Evolutionary conservation across 352 stramenopile species (phyloP), one percentile per base, ranked within the genome.

Genomic region (Aphanomyces cochlioides): DNA sequence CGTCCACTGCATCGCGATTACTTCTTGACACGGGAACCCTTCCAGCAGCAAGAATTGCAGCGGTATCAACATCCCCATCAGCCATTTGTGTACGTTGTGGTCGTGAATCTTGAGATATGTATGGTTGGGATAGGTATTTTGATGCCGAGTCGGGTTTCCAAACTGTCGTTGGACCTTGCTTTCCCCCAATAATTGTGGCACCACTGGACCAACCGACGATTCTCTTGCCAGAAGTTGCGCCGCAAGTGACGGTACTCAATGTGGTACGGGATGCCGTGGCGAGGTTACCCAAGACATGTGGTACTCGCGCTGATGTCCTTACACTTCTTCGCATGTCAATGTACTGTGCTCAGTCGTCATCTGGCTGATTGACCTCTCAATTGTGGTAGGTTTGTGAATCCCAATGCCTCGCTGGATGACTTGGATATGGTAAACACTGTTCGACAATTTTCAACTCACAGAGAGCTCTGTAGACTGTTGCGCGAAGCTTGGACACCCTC

Each of bases 261-360:
- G 53, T 70, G 19, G 43, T 56, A 4, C 64, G 64, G 1, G 64
- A 70, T 63, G 64, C 64, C 5, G 36, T 70, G 17, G 64, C 64
- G 2, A 47, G 64, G 1, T 50, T 70, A 19, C 64, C 64, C 15
- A 21, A 4, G 12, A n/a, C 37, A 34, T 41, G 64, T 40, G 64
- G 64, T 7, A 56, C 64, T 7, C 64, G 64, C 54, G 64, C 64
- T 34, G 64, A 70, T 41, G 19, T 70, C 40, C 37, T 70, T 12
- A 40, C 48, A 13, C 64, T 70, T 34, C n/a, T 50, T n/a, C 34
- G 36, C 10, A 54, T 70, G 43, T 70, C 64, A 21, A 70, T 70
- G 64, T 70, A 60, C 28, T n/a, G 64, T 70, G 47, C 36, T n/a
- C 28, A 4, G 7, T 34, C 54, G 19, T 43, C n/a, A 4, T 17